Evolutionary conservation across 345 rosid species (phyloP), one percentile per base, ranked within the genome.

Genomic region (Camelina sativa): DNA sequence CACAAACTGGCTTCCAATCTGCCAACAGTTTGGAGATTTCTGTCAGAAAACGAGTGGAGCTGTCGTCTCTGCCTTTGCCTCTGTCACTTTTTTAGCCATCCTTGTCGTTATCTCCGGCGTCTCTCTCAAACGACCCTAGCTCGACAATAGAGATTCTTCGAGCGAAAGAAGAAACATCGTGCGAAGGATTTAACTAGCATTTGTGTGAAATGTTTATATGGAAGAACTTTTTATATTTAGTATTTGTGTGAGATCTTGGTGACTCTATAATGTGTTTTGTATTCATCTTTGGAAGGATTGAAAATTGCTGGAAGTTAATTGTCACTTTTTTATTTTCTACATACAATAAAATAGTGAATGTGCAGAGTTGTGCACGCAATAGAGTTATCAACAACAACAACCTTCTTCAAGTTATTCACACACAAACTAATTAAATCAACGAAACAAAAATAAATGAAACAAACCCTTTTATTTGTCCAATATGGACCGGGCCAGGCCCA

Each of bases 11-110:
- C 76, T 90, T 1, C 81, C 81, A 0, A 83, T 90, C 40, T 90
- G 96, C 75, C 84, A 84, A 51, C 93, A 90, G 72, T 90, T 82
- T 25, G 92, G 87, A 23, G 88, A 90, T 67, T 90, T 88, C 78
- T 90, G 96, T 84, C 87, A 84, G 78, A 75, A 79, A 46, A 77
- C 75, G 4, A 86, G 89, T 35, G 96, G 93, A 51, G 86, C 90
- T 10, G 96, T 90, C 73, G 90, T 90, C 50, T 89, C 89, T 3
- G 77, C 91, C 8, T 85, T 90, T 52, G 71, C 75, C 35, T 69
- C 88, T 3, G 90, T 77, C 7, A 64, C 62, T 7, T 55, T 88
- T 53, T 34, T 90, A 22, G 17, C 85, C 81, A 11, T 81, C 15
- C 74, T 88, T 71, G 69, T 90, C 35, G 68, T 88, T 11, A 44